Conservation (phyloP, 805 yeast genomes). For the Schwanniomyces polymorphus region DNA sequence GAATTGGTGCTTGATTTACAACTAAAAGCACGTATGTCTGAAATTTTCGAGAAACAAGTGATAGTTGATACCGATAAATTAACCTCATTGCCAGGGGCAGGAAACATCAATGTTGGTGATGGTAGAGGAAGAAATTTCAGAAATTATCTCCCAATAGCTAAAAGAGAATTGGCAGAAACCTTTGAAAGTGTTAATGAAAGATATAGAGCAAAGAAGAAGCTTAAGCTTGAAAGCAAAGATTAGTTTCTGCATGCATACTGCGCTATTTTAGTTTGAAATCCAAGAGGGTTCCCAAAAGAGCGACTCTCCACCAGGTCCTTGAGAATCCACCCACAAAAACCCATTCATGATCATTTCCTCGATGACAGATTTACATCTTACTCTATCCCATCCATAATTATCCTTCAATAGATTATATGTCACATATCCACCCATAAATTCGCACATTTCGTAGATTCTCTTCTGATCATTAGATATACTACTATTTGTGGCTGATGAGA, state of each 20-base stretch:
- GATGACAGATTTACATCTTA: conserved; percentile 61
- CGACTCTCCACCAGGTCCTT: conserved; percentile 41
- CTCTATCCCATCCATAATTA: conserved; percentile 72
- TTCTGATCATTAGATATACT: conserved; percentile 59
- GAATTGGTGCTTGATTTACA: conserved; percentile 57
- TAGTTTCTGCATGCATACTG: background rate
- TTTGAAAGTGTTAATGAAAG: conserved; percentile 70
- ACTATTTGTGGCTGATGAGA: conserved; percentile 26
- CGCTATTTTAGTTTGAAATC: conserved; percentile 36
- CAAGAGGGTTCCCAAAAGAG: conserved; percentile 77
- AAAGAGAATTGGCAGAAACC: conserved; percentile 60
- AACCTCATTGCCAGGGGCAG: conserved; percentile 9
- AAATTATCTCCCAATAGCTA: conserved; percentile 55
- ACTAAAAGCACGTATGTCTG: conserved; percentile 54
- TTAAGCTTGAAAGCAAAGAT: conserved; percentile 4
- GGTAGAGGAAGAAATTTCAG: conserved; percentile 67
- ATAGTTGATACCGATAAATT: conserved; percentile 17
- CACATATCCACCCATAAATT: conserved; percentile 71
- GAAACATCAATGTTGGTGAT: conserved; percentile 66
- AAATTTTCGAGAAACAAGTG: conserved; percentile 44
- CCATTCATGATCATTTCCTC: conserved; percentile 83
- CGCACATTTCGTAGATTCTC: conserved; percentile 71
- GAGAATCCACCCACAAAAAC: conserved; percentile 78
- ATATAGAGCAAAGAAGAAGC: conserved; percentile 47
- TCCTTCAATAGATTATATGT: conserved; percentile 62